Conservation (phyloP, 2,329 filamentous ascomycete species). For the Cytospora piceicola region DNA sequence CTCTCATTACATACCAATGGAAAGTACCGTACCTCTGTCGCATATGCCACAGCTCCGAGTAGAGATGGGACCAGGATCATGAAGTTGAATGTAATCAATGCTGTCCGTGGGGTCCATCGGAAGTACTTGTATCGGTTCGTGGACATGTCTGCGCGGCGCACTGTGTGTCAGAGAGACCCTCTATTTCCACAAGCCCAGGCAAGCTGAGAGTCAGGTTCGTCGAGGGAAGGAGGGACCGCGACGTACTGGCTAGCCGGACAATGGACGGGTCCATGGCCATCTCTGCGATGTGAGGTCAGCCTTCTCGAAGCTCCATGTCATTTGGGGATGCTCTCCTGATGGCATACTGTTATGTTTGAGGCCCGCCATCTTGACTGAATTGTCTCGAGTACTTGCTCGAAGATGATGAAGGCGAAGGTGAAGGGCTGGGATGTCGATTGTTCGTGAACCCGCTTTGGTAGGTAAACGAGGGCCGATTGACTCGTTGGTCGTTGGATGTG, state of each 20-base stretch:
- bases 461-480: conserved; percentile 11
- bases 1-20: background rate
- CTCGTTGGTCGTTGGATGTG: conserved; percentile 10
- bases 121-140: conserved; percentile 92
- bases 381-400: conserved; percentile 32
- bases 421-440: background rate
- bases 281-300: conserved; percentile 44
- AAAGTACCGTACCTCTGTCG: conserved; percentile 75
- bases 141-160: conserved; percentile 67
- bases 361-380: conserved; percentile 47
- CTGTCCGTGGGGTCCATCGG: conserved; percentile 86
- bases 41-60: conserved; percentile 73
- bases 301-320: conserved; percentile 26
- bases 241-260: conserved; percentile 51
- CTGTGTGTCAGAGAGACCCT: conserved; percentile 7
- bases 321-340: conserved; percentile 9
- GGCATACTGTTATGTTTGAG: conserved; percentile 49
- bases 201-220: background rate
- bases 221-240: conserved; percentile 10
- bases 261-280: conserved; percentile 53
- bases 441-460: conserved; percentile 6
- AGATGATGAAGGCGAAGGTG: conserved; percentile 8
- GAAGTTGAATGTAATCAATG: conserved; percentile 78
- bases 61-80: conserved; percentile 71
- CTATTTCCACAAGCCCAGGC: background rate